phyloP scores from a whole-genome alignment of 352 stramenopile species.

The Phytopythium vexans region DNA sequence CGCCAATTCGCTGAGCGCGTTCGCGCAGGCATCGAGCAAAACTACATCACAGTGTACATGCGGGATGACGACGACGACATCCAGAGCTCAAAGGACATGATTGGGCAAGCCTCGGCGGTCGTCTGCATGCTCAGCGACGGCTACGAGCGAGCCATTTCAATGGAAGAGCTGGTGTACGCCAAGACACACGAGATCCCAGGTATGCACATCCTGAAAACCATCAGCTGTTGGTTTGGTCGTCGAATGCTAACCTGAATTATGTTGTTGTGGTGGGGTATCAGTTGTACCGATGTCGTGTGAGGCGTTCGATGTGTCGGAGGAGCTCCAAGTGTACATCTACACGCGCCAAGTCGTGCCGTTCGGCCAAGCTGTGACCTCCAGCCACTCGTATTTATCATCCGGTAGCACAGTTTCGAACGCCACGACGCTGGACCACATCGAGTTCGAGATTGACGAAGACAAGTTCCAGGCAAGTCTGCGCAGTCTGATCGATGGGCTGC shows the following conservation, averaged over 20 bases:
- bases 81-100: constrained; percentile 40
- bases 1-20: constrained; percentile 56
- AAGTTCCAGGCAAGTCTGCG: constrained; percentile 64
- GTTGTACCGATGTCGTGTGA: constrained; percentile 76
- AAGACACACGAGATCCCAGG: constrained; percentile 62
- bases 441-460: constrained; percentile 59
- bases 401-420: constrained; percentile 13
- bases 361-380: constrained; percentile 45
- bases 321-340: constrained; percentile 76
- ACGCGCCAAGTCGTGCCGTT: constrained; percentile 82
- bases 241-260: neutral
- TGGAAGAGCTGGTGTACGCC: constrained; percentile 74
- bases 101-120: constrained; percentile 63
- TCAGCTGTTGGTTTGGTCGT: constrained; percentile 8
- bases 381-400: constrained; percentile 12
- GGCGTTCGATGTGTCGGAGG: constrained; percentile 51
- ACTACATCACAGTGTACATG: constrained; percentile 77
- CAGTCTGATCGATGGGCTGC: constrained; percentile 68
- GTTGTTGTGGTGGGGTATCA: neutral
- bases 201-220: constrained; percentile 4
- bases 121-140: constrained; percentile 68
- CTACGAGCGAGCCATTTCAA: constrained; percentile 64
- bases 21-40: constrained; percentile 63
- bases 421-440: constrained; percentile 17
- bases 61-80: constrained; percentile 38